Conservation (phyloP, 176 grass and related monocot genomes). For the Oryza meridionalis region DNA sequence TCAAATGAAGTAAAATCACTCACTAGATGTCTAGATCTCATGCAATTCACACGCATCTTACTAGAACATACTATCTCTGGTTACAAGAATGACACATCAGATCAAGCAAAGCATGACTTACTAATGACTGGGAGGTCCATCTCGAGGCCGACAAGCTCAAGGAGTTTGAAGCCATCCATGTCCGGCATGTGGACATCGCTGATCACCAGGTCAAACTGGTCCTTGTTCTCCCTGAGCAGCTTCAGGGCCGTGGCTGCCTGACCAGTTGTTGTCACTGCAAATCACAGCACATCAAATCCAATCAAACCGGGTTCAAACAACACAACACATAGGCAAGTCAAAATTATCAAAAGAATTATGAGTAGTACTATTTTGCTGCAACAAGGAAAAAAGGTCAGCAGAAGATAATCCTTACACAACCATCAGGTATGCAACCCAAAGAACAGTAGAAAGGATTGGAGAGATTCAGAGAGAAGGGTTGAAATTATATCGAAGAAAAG, state of each 20-base stretch:
- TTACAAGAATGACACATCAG: not conserved
- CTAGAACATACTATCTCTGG: not conserved
- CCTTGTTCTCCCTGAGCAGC: conserved; percentile 80
- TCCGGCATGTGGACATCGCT: conserved; percentile 95
- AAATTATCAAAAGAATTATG: not conserved
- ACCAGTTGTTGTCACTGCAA: conserved; percentile 74
- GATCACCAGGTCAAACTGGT: conserved; percentile 84
- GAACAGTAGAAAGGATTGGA: conserved; percentile 2
- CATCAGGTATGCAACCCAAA: not conserved
- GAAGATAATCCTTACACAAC: not conserved
- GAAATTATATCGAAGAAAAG: not conserved
- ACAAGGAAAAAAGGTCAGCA: not conserved
- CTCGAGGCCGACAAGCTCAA: conserved; percentile 84
- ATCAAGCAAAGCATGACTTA: conserved; percentile 41
- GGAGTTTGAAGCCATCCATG: conserved; percentile 94
- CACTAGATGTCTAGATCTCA: conserved; percentile 27
- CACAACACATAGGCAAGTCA: not conserved
- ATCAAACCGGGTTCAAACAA: conserved; percentile 16
- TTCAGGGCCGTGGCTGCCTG: conserved; percentile 65
- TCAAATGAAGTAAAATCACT: conserved; percentile 1
- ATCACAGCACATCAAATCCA: conserved; percentile 33
- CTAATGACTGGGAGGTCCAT: conserved; percentile 96
- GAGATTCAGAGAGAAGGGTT: not conserved
- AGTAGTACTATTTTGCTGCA: not conserved
- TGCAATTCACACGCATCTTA: conserved; percentile 29